phyloP scores from a whole-genome alignment of 768 basidiomycete genomes.

The Mycena belliarum region DNA sequence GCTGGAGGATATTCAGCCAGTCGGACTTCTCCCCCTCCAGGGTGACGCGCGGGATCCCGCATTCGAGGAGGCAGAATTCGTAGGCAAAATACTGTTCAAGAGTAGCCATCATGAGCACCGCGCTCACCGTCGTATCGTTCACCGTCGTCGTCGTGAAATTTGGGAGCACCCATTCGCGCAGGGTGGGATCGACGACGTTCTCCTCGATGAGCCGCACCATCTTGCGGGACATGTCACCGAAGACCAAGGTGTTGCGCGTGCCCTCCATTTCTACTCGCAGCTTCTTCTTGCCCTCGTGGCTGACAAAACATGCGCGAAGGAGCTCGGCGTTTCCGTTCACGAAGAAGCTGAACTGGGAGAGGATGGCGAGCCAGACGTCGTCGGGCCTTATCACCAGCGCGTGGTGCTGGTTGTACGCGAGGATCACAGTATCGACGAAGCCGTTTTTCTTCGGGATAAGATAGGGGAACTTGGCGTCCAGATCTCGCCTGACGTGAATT shows the following conservation, averaged over 20 bases:
- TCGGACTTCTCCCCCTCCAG: conserved; percentile 43
- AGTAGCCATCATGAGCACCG: conserved; percentile 39
- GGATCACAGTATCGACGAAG: conserved; percentile 26
- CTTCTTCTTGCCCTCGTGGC: conserved; percentile 26
- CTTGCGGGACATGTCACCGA: conserved; percentile 21
- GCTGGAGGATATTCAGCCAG: conserved; percentile 36
- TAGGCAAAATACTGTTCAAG: conserved; percentile 42
- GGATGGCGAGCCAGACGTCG: conserved; percentile 39
- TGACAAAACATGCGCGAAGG: conserved; percentile 32
- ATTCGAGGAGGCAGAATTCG: conserved; percentile 26
- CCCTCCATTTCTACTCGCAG: too few species aligned
- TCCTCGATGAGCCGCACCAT: not conserved
- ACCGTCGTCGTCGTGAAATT: conserved; percentile 46
- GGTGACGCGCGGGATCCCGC: conserved; percentile 48
- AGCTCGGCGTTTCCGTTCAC: conserved; percentile 38
- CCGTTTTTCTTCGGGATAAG: conserved; percentile 13
- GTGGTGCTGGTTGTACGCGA: conserved; percentile 28
- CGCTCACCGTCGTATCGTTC: conserved; percentile 30
- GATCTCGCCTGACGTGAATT: too few species aligned
- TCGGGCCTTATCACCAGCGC: conserved; percentile 39
- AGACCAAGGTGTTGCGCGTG: conserved; percentile 10
- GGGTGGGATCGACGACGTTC: conserved; percentile 14
- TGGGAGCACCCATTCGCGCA: conserved; percentile 43
- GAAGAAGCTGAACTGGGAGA: conserved; percentile 33
- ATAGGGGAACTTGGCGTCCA: not conserved